Evolutionary conservation across 2,329 filamentous ascomycete genomes (phyloP), one percentile per base, ranked within the genome.

Genomic region (Monosporascus ibericus): DNA sequence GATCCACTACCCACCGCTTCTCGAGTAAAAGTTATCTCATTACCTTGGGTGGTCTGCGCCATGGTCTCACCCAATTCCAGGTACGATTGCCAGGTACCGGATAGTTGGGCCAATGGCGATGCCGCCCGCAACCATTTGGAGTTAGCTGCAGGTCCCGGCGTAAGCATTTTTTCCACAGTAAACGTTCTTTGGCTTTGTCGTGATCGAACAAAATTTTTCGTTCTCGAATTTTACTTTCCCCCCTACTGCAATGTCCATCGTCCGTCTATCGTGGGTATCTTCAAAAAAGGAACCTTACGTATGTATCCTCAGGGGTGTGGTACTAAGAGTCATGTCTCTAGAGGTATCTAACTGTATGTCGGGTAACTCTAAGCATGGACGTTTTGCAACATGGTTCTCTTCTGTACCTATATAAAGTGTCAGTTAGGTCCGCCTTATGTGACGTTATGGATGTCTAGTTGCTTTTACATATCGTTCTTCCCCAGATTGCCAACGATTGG

Each of bases 71-170:
- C 37, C 50, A n/a, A 48, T 37, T 53, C 42, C 48, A 55, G 48
- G 53, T 47, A 47, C 53, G 46, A 53, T 48, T 49, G 48, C 64
- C 63, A 66, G 64, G 65, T 67, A 67, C 65, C 63, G 56, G 47
- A 37, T 50, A 38, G 51, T 52, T 54, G 55, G 57, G 58, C 63
- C 64, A 66, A 66, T 66, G 34, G 47, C 48, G 60, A 44, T 42
- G 44, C 37, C 56, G 61, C 58, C 59, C 56, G 53, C 57, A 51
- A 50, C 61, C 61, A 49, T 42, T 64, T 65, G 48, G 24, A 58
- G 62, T 63, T 55, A 52, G 62, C 52, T 59, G 59, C 55, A 59
- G 39, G 20, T 46, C 42, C 30, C 42, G 42, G 42, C n/a, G 22
- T 24, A 46, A 27, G 24, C n/a, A 15, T 30, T 18, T 46, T 15